Conservation (phyloP, 768 basidiomycete species). For the Termitomyces sp. region DNA sequence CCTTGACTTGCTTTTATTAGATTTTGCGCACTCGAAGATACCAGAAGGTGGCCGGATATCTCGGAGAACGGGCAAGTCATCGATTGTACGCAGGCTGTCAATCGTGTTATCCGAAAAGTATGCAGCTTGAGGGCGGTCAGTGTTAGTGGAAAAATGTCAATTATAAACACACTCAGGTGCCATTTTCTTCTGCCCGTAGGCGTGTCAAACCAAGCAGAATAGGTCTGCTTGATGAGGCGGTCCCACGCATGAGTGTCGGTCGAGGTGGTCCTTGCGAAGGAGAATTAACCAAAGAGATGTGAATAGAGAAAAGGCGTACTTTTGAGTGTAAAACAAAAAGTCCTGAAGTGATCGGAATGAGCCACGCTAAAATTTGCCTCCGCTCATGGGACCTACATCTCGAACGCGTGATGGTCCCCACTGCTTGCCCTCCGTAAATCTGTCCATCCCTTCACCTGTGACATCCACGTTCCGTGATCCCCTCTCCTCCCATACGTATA, state of each 20-base stretch:
- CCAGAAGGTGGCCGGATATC: constrained; percentile 65
- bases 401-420: constrained; percentile 85
- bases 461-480: constrained; percentile 64
- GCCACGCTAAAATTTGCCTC: constrained; percentile 6
- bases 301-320: constrained; percentile 45
- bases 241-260: constrained; percentile 56
- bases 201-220: constrained; percentile 73
- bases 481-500: constrained; percentile 75
- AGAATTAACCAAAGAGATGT: neutral
- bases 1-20: constrained; percentile 47
- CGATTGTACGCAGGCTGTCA: constrained; percentile 67
- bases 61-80: constrained; percentile 56
- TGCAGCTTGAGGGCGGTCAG: constrained; percentile 47
- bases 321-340: constrained; percentile 84
- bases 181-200: constrained; percentile 69
- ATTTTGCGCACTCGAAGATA: constrained; percentile 65
- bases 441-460: constrained; percentile 77
- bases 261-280: constrained; percentile 12
- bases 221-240: constrained; percentile 78
- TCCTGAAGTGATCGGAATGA: constrained; percentile 43
- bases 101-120: constrained; percentile 80
- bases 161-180: constrained; percentile 67
- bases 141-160: constrained; percentile 4
- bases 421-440: constrained; percentile 79
- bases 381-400: constrained; percentile 48